Conservation (phyloP, 2,329 filamentous ascomycete species). For the Teratosphaeria gauchensis region DNA sequence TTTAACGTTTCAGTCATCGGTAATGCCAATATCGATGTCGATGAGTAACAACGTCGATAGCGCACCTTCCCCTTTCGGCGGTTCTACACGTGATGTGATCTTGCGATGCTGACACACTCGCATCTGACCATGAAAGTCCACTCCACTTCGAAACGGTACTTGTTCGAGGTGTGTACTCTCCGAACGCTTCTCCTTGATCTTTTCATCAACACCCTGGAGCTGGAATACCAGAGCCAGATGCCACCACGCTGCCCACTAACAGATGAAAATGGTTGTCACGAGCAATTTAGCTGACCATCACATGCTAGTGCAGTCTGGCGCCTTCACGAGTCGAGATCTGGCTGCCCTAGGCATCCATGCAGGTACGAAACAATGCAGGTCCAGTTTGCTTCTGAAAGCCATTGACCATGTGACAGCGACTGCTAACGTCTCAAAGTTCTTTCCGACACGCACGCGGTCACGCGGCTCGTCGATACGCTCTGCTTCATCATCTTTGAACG, state of each 20-base stretch:
- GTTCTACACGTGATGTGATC: no score
- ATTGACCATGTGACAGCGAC: not conserved
- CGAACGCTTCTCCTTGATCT: not conserved
- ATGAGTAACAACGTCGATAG: not conserved
- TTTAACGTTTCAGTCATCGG: not conserved
- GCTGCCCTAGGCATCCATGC: not conserved
- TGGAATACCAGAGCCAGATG: not conserved
- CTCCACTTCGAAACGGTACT: not conserved
- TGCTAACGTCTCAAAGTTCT: not conserved
- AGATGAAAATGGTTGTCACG: not conserved
- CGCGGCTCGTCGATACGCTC: not conserved
- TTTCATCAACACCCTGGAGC: not conserved
- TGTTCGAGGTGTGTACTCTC: not conserved
- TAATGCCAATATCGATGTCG: not conserved
- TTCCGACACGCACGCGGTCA: not conserved
- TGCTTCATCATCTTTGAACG: not conserved
- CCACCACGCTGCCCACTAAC: not conserved
- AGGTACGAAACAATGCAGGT: not conserved
- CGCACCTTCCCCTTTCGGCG: not conserved
- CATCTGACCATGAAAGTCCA: not conserved
- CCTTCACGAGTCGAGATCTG: not conserved
- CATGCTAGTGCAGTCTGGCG: not conserved
- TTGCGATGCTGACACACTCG: not conserved
- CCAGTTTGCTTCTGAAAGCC: not conserved
- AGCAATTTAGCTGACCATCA: not conserved